phyloP scores from a whole-genome alignment of 805 yeast species.

The Candida mattraensis region DNA sequence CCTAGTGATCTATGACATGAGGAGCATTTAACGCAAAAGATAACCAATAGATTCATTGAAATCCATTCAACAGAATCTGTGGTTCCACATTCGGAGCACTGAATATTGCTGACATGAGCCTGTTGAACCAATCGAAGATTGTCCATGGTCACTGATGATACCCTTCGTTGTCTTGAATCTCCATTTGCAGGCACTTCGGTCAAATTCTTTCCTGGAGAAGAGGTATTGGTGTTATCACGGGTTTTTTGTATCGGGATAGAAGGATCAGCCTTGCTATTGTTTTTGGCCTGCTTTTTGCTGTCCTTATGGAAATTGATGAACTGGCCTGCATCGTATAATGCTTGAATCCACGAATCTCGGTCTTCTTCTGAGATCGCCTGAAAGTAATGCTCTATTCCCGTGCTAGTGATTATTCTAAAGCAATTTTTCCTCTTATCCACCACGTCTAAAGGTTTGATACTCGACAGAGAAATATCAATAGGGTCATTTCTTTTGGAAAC shows the following conservation, averaged over 20 bases:
- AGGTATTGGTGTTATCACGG: neutral
- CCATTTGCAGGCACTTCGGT: conserved; percentile 7
- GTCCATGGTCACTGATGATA: conserved; percentile 35
- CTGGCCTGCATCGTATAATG: conserved; percentile 55
- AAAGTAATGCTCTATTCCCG: conserved; percentile 63
- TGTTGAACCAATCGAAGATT: conserved; percentile 40
- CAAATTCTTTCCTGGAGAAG: neutral
- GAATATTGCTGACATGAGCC: conserved; percentile 52
- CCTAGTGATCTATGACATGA: conserved; percentile 89
- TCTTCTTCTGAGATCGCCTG: conserved; percentile 75
- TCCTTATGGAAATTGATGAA: conserved; percentile 25
- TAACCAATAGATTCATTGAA: conserved; percentile 68
- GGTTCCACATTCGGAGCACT: conserved; percentile 81
- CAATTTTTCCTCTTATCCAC: conserved; percentile 54
- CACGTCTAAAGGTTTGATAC: conserved; percentile 47
- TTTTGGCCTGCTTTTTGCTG: neutral
- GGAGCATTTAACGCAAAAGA: conserved; percentile 81
- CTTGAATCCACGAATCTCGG: conserved; percentile 64
- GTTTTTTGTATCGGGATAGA: conserved; percentile 1
- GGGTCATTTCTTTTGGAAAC: conserved; percentile 61
- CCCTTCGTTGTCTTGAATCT: conserved; percentile 26
- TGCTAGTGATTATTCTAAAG: conserved; percentile 74
- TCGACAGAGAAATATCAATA: conserved; percentile 68
- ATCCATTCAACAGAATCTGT: conserved; percentile 78
- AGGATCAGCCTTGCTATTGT: conserved; percentile 1